Evolutionary conservation across 805 yeast genomes (phyloP), one percentile per base, ranked within the genome.

Genomic region (Kodamaea leandrae): DNA sequence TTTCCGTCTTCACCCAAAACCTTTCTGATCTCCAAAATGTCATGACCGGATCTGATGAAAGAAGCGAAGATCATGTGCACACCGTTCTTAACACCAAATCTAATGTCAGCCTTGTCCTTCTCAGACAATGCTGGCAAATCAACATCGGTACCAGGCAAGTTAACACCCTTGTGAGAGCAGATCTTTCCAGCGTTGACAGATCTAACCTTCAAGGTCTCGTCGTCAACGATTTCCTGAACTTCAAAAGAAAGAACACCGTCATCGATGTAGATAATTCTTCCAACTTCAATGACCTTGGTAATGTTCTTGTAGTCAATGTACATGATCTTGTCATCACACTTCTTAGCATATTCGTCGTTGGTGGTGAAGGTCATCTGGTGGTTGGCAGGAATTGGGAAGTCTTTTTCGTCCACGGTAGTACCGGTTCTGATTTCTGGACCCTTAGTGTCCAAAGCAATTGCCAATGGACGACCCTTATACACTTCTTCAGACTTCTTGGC

Each of bases 381-480:
- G 71, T 80, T 82, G 47, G 93, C 77, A 33, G 77, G 69, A 60
- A 93, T 85, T 60, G 96, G 84, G 71, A 71, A 88, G 64, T 93
- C 99, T 47, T 71, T 68, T 45, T 79, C 86, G 59, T 77, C 86
- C 50, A 71, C 66, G 57, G 99, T 93, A 68, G 89, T 82, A 71
- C 99, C 99, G 45, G 99, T 91, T 81, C 99, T 87, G 75, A 93
- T 93, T 76, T 93, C 99, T 50, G 99, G 99, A 57, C 99, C 99
- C 80, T 93, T 93, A 68, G 98, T 93, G 71, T 93, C 99, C 58
- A 93, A 82, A 52, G 99, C 99, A 70, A 93, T 90, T 48, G 96
- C 98, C 60, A 93, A 78, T 42, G 98, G 99, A 75, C 98, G 87
- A 62, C 98, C 97, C 53, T 86, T 80, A 70, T 83, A 89, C 43